A percentile compares a stretch with the other conserved stretches of the same genome.
Evolutionary conservation across 208 protist species (phyloP).

Genomic region (Perkinsela sp.): DNA sequence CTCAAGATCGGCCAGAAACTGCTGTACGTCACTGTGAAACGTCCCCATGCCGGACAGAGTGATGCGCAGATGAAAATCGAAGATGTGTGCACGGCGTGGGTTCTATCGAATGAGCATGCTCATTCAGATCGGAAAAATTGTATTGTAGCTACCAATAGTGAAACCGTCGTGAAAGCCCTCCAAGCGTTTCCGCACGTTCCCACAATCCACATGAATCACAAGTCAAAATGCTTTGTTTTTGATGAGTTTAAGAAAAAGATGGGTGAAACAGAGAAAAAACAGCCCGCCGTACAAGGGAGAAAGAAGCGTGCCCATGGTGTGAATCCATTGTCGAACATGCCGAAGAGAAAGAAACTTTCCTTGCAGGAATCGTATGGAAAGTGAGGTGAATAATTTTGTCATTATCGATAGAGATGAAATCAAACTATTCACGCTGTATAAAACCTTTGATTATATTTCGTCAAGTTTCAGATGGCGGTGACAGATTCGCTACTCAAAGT

Average conservation of each 20-base stretch:
- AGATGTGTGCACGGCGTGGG: not conserved
- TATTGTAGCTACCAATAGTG: not conserved
- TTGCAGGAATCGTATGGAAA: not conserved
- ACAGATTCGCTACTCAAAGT: too few relatives aligned
- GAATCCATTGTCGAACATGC: not conserved
- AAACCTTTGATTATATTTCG: not conserved
- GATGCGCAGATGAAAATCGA: not conserved
- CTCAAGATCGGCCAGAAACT: not conserved
- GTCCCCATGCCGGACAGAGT: not conserved
- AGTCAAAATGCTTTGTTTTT: not conserved
- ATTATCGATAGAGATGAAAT: not conserved
- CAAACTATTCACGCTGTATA: not conserved
- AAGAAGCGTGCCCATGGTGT: not conserved
- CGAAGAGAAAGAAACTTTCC: not conserved
- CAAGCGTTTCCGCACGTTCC: not conserved
- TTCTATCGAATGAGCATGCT: not conserved
- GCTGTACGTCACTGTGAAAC: not conserved
- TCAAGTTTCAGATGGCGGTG: not conserved
- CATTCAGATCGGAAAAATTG: not conserved
- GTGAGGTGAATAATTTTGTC: too few relatives aligned
- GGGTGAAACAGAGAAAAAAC: not conserved
- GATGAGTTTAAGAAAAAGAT: not conserved
- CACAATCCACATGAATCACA: not conserved
- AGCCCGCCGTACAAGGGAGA: not conserved
- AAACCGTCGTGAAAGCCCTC: not conserved